These are phyloP conservation scores for Rhodosporidiobolus sp. DNA, from an alignment of 768 basidiomycete species.

Conservation along the genomic window DNA sequence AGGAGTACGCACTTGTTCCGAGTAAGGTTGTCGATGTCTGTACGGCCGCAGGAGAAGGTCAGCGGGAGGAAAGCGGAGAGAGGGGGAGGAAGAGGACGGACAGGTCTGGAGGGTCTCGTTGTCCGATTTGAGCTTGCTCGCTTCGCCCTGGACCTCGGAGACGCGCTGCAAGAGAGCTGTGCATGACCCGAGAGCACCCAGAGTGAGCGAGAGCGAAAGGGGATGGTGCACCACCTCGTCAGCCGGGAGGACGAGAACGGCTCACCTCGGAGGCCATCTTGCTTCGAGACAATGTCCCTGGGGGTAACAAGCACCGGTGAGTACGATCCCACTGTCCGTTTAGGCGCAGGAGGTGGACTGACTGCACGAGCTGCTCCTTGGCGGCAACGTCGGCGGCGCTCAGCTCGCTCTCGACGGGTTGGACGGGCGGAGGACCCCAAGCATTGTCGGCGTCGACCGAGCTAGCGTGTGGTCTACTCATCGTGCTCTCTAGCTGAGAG, in stretches of 20 bases:
- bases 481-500: background rate
- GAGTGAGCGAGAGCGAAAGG: background rate
- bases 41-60: background rate
- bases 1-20: slow-evolving; percentile 24
- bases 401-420: background rate
- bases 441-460: slow-evolving; percentile 35
- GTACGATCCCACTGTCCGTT: background rate
- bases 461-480: slow-evolving; percentile 26
- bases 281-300: slow-evolving; percentile 30
- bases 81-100: background rate
- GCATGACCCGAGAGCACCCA: too few relatives aligned
- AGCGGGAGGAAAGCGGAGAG: background rate
- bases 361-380: slow-evolving; percentile 31
- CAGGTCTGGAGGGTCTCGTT: slow-evolving; percentile 39
- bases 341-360: background rate
- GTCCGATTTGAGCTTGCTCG: slow-evolving; percentile 24
- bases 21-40: slow-evolving; percentile 39
- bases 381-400: slow-evolving; percentile 19
- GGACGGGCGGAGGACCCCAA: slow-evolving; percentile 10
- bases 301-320: fast-evolving
- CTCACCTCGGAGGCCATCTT: slow-evolving; percentile 34
- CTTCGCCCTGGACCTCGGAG: slow-evolving; percentile 26
- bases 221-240: background rate
- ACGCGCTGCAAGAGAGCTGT: slow-evolving; percentile 29
- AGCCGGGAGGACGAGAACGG: too few relatives aligned